phyloP scores from a whole-genome alignment of 257 asterid species.

The Paraleonurus japonicus region DNA sequence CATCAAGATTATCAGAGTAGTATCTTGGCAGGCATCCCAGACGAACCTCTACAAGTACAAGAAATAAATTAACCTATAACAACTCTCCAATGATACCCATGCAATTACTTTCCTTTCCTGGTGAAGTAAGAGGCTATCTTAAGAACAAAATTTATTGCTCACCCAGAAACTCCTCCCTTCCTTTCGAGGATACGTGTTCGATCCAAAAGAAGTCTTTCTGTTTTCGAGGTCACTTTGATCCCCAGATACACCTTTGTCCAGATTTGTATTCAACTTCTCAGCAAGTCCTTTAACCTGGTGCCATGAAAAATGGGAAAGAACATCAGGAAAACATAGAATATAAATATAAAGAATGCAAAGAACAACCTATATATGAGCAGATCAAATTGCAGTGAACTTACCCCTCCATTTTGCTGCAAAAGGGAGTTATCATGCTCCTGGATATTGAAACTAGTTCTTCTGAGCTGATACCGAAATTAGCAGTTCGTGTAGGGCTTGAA shows the following conservation, averaged over 20 bases:
- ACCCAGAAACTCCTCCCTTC: conserved; percentile 87
- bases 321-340: not conserved
- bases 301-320: not conserved
- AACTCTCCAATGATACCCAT: not conserved
- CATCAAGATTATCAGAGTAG: conserved; percentile 85
- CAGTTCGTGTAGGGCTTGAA: conserved; percentile 27
- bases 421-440: conserved; percentile 53
- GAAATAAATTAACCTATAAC: conserved; percentile 8
- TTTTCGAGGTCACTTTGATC: conserved; percentile 60
- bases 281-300: conserved; percentile 67
- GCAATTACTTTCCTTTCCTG: not conserved
- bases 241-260: conserved; percentile 67
- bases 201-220: conserved; percentile 71
- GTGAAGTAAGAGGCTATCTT: not conserved
- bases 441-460: conserved; percentile 67
- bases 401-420: conserved; percentile 76
- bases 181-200: conserved; percentile 89
- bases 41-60: conserved; percentile 57
- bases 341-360: not conserved
- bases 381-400: conserved; percentile 37
- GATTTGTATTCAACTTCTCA: conserved; percentile 55
- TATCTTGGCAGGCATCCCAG: conserved; percentile 89
- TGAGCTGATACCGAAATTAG: conserved; percentile 58
- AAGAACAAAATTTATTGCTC: conserved; percentile 3
- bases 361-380: not conserved